phyloP scores from a whole-genome alignment of 495 filamentous ascomycete genomes.

The Tuber indicum region DNA sequence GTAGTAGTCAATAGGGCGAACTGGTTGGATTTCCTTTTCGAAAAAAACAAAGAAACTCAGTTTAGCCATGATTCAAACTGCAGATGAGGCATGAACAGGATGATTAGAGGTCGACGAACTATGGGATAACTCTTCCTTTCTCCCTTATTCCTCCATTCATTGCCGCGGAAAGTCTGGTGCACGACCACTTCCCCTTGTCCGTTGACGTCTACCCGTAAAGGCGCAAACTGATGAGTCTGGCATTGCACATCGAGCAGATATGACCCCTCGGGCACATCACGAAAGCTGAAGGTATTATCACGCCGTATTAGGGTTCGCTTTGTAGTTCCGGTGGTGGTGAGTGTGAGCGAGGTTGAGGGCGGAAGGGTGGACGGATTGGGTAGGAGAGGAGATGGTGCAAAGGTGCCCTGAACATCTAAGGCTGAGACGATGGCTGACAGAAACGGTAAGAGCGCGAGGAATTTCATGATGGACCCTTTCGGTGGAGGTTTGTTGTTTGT shows the following conservation, averaged over 20 bases:
- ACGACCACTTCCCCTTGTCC: slow-evolving; percentile 49
- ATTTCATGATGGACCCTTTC: slow-evolving; percentile 28
- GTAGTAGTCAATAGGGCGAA: slow-evolving; percentile 30
- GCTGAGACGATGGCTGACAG: slow-evolving; percentile 30
- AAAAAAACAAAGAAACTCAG: neutral
- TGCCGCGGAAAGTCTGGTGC: slow-evolving; percentile 82
- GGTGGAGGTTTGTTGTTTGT: neutral
- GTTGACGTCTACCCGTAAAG: slow-evolving; percentile 67
- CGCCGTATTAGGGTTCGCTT: slow-evolving; percentile 57
- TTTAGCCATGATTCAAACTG: slow-evolving; percentile 1
- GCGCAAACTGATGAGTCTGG: slow-evolving; percentile 63
- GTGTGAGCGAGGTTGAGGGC: slow-evolving; percentile 65
- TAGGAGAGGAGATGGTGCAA: slow-evolving; percentile 43
- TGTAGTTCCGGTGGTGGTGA: slow-evolving; percentile 50
- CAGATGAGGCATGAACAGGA: neutral
- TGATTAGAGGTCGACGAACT: slow-evolving; percentile 54
- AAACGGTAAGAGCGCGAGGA: slow-evolving; percentile 26
- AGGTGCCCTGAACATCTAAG: slow-evolving; percentile 28
- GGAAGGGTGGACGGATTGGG: slow-evolving; percentile 55
- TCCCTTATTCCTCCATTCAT: slow-evolving; percentile 79
- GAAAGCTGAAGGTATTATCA: slow-evolving; percentile 65
- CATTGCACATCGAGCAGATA: slow-evolving; percentile 78
- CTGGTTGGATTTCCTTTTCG: slow-evolving; percentile 40
- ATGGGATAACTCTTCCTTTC: slow-evolving; percentile 55
- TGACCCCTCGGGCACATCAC: slow-evolving; percentile 56